A percentile compares a stretch with the other conserved stretches of the same genome.
phyloP scores from a whole-genome alignment of 2,329 filamentous ascomycete species.

The Bipolaris gigantea region DNA sequence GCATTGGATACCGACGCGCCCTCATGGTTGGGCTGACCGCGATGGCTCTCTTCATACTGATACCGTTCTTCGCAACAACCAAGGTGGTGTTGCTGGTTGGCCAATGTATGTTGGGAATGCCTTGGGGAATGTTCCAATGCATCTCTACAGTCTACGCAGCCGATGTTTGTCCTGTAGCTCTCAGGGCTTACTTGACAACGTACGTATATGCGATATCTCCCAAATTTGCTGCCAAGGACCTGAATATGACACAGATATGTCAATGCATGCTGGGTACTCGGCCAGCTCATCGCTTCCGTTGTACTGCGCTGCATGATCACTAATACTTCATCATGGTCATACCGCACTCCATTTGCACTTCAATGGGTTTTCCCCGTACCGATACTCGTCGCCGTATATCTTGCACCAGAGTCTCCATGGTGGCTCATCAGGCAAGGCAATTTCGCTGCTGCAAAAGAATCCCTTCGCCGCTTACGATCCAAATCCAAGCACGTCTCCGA shows the following conservation, averaged over 20 bases:
- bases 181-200: constrained; percentile 58
- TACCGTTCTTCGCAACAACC: constrained; percentile 21
- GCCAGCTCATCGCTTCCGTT: constrained; percentile 68
- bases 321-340: constrained; percentile 62
- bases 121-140: constrained; percentile 47
- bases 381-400: constrained; percentile 62
- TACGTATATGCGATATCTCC: constrained; percentile 47
- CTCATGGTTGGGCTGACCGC: constrained; percentile 24
- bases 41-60: constrained; percentile 13
- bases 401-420: constrained; percentile 70
- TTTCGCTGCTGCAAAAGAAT: constrained; percentile 61
- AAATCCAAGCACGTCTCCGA: constrained; percentile 11
- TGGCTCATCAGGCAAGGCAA: constrained; percentile 69
- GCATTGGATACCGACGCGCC: constrained; percentile 37
- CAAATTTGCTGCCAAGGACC: background rate
- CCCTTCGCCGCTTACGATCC: constrained; percentile 53
- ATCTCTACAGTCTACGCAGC: constrained; percentile 50
- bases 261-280: constrained; percentile 39
- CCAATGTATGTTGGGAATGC: constrained; percentile 30
- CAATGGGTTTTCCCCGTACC: constrained; percentile 60
- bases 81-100: constrained; percentile 16
- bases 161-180: constrained; percentile 66
- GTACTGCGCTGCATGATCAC: constrained; percentile 66
- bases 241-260: constrained; percentile 28
- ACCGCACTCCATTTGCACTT: constrained; percentile 64